Base-by-base conservation (phyloP, 2,329 filamentous ascomycete species). In the Exophiala alcalophila region DNA sequence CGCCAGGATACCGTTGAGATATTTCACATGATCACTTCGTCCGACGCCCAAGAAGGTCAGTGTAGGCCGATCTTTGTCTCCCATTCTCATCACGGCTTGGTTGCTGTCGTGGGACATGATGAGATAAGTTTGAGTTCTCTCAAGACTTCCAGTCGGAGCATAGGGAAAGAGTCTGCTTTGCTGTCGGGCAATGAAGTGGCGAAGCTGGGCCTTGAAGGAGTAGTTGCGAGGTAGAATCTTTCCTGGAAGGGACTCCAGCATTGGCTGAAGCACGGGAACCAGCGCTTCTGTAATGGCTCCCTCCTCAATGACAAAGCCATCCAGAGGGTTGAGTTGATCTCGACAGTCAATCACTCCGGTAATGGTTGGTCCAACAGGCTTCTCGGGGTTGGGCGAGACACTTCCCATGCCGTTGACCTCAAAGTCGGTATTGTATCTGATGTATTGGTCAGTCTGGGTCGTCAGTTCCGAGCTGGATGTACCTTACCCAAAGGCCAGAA, bases 71-170 rank as follows among this genome's bases (percentile, higher is more conserved):
- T 83, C 78, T 31, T 81, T 63, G 49, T 78, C 69, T 23, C 25
- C 32, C 5, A 85, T 65, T 0, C 71, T 73, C 32, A 84, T 58
- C 5, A 71, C 72, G 1, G 77, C 79, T 61, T 84, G 77, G 54
- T 80, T 65, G 67, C 73, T 78, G 52, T 83, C 80, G 53, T 84
- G 80, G 2, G 75, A 78, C 78, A 84, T 83, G 57, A 83, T 70
- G 3, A 85, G 67, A 57, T 83, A 43, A n/a, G 40, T 43, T 18
- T 28, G 24, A 2, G 40, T 30, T 14, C 19, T 28, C 16, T 43
- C 24, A 10, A 43, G 16, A 23, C 16, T 26, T 5, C 40, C 40
- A 18, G 16, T 31, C 10, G 24, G 16, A 3, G 40, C 26, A 30
- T 43, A 43, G 21, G 40, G 40, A 23, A 18, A 21, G 16, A 43